A percentile compares a stretch with the other conserved stretches of the same genome.
phyloP scores from a whole-genome alignment of 495 filamentous ascomycete species.

The Penicillium paradoxum region DNA sequence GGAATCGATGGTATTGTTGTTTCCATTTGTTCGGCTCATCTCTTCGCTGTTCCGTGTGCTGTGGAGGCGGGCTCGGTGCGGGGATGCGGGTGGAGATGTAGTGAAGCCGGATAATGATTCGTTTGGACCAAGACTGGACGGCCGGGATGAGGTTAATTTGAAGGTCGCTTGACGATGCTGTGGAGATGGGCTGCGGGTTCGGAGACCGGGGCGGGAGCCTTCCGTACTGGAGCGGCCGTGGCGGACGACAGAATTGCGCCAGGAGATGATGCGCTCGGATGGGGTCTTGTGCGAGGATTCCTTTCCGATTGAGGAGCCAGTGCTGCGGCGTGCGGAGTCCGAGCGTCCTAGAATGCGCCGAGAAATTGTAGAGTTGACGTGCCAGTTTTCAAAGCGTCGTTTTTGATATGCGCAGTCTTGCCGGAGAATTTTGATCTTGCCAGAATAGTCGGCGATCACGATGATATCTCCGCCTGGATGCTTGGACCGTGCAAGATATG shows the following conservation, averaged over 20 bases:
- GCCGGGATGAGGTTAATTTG: slow-evolving; percentile 19
- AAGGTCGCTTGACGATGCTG: slow-evolving; percentile 22
- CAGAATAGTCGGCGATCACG: slow-evolving; percentile 81
- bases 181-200: slow-evolving; percentile 53
- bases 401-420: slow-evolving; percentile 81
- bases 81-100: slow-evolving; percentile 34
- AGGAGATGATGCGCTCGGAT: slow-evolving; percentile 83
- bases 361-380: slow-evolving; percentile 69
- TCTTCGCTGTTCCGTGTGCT: slow-evolving; percentile 20
- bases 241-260: slow-evolving; percentile 73
- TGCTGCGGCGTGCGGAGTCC: slow-evolving; percentile 54
- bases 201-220: slow-evolving; percentile 36
- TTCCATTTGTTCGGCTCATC: neutral
- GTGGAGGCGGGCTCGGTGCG: slow-evolving; percentile 28
- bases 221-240: slow-evolving; percentile 50
- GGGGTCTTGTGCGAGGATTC: slow-evolving; percentile 51
- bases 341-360: slow-evolving; percentile 68
- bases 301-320: slow-evolving; percentile 43
- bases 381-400: slow-evolving; percentile 47
- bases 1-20: neutral
- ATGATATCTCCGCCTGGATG: slow-evolving; percentile 90
- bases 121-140: slow-evolving; percentile 20
- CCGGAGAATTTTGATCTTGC: slow-evolving; percentile 87
- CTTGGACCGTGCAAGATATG: slow-evolving; percentile 65
- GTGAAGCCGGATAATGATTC: slow-evolving; percentile 32